Evolutionary conservation across 257 asterid genomes (phyloP), one percentile per base, ranked within the genome.

Genomic region (Perilla frutescens): DNA sequence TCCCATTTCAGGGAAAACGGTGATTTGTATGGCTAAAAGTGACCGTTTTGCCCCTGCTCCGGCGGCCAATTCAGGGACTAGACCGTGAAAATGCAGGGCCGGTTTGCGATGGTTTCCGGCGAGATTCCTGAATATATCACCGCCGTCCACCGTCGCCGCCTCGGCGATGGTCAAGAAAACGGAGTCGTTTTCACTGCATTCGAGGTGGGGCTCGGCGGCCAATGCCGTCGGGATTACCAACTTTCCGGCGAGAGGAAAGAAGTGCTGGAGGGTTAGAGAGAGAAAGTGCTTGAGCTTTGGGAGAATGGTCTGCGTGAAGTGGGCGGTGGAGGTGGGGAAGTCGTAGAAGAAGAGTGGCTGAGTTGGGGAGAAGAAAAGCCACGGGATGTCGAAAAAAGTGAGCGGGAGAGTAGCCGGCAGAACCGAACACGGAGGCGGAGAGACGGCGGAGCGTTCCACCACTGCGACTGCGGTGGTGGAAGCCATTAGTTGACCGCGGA

Each of bases 341-440:
- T 66, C 58, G 56, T 66, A 87, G 81, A 87, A 87, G 74, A 83
- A 73, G 66, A 87, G 87, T 45, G 87, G 84, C 15, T 80, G 81
- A 36, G 61, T 5, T 0, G 83, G 83, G 77, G 81, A 31, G 70
- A 77, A 80, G 44, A 78, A 74, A 44, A 83, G 85, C 85, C 85
- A 83, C 3, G 84, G 83, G 3, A 80, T 48, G 78, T 83, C 87
- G 75, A 83, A 34, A 8, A 83, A 75, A 4, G 85, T 83, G 56
- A 83, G 83, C 0, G 83, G 84, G 32, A 80, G 79, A 13, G 81
- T 26, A 0, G 64, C 11, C 39, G 84, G 50, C 15, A 70, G 62
- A 4, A 71, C 79, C 4, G 81, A 65, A 0, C 49, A 20, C 80
- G 83, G 84, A 63, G 81, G 85, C 64, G 87, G 84, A 44, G 83